phyloP scores from a whole-genome alignment of 805 yeast genomes.

The Saccharomycopsis sp. region DNA sequence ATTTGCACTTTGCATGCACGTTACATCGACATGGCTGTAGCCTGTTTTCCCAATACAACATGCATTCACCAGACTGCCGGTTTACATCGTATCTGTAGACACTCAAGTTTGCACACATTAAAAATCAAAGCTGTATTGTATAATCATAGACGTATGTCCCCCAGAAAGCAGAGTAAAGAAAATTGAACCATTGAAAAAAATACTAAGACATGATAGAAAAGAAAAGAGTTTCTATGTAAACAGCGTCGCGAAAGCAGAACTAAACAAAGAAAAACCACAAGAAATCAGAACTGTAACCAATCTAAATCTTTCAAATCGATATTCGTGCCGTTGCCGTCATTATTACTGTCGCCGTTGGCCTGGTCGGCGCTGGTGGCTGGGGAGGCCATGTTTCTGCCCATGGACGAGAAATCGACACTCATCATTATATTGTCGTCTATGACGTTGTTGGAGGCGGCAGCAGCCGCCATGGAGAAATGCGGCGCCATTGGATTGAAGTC shows the following conservation, averaged over 20 bases:
- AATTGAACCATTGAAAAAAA: background rate
- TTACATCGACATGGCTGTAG: too few relatives aligned
- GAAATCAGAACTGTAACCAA: slow-evolving; percentile 15
- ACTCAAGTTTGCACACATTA: background rate
- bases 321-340: background rate
- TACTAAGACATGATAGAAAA: background rate
- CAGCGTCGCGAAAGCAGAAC: background rate
- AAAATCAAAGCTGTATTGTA: background rate
- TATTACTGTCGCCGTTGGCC: background rate
- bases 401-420: background rate
- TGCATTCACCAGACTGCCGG: too few relatives aligned
- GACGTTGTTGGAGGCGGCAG: background rate
- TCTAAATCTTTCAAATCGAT: slow-evolving; percentile 16
- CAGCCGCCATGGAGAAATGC: slow-evolving; percentile 3
- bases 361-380: background rate
- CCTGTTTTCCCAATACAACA: too few relatives aligned
- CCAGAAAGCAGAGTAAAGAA: background rate
- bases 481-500: background rate
- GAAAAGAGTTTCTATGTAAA: background rate
- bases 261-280: too few relatives aligned
- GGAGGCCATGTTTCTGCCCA: background rate
- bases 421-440: slow-evolving; percentile 1
- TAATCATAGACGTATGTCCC: too few relatives aligned
- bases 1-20: too few relatives aligned
- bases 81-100: too few relatives aligned